Conservation (phyloP, 1,284 basidiomycete genomes). For the Fomes fomentarius region DNA sequence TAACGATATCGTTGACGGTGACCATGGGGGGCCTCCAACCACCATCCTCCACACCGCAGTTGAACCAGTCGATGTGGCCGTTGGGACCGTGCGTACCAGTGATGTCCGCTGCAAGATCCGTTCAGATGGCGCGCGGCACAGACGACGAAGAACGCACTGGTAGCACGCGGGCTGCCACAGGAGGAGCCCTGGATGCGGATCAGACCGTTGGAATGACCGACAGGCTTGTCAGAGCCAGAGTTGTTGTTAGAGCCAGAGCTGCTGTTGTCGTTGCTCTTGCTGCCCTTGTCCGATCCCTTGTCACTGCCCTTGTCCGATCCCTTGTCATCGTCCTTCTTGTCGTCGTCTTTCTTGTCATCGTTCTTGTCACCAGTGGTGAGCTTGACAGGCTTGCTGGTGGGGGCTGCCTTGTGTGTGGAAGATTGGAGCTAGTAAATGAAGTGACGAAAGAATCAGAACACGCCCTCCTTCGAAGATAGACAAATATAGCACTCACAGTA, state of each 20-base stretch:
- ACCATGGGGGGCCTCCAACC: constrained; percentile 72
- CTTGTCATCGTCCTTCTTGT: background rate
- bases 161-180: constrained; percentile 17
- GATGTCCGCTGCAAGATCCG: constrained; percentile 42
- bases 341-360: background rate
- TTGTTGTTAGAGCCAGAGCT: no score
- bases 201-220: constrained; percentile 5
- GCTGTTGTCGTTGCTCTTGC: no score
- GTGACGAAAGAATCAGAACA: no score
- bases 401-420: constrained; percentile 5
- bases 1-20: constrained; percentile 54
- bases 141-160: constrained; percentile 6
- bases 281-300: no score
- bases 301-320: no score
- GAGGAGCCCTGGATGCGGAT: constrained; percentile 15
- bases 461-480: no score
- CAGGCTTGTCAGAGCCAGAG: background rate
- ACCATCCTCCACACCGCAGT: constrained; percentile 67
- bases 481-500: constrained; percentile 9
- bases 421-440: no score
- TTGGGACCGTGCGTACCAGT: constrained; percentile 67
- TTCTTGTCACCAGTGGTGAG: constrained; percentile 6
- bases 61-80: constrained; percentile 76
- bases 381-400: constrained; percentile 9
- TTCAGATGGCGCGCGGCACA: background rate